Evolutionary conservation across 73 alveolate genomes (phyloP), one percentile per base, ranked within the genome.

Genomic region (Tetrahymena malaccensis): DNA sequence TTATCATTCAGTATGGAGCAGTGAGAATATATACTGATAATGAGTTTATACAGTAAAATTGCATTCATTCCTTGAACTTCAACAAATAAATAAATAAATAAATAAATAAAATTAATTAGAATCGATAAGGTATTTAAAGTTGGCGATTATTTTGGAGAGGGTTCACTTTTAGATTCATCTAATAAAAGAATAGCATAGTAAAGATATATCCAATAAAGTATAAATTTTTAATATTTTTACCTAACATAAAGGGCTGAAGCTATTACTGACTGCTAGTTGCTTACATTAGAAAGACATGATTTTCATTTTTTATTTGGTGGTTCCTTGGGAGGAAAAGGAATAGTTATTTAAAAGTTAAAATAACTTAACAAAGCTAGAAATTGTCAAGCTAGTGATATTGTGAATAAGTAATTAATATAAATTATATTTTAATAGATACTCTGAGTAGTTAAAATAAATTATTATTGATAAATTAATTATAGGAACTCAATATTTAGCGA

Each of bases 81-180:
- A 27, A n/a, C n/a, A n/a, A n/a, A n/a, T n/a, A n/a, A n/a, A n/a
- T n/a, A n/a, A n/a, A n/a, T n/a, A 70, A n/a, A 70, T 70, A 70
- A 22, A 25, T 10, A 10, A 22, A 56, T 35, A 56, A 2, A 15
- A 9, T 70, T 27, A 9, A 35, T 21, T 17, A 56, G 57, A 38
- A 85, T 94, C 84, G 95, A 70, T 3, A 94, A 85, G 43, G 43
- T 85, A 27, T 38, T 84, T 27, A 84, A 94, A 70, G 70, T 70
- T 94, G 96, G 96, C 27, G 96, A 94, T 85, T 94, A 94, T 84
- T 94, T 94, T 94, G 96, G 96, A 35, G 96, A 94, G 34, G 94
- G 95, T 16, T 83, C 94, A 31, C 93, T 94, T 43, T 40, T 94
- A n/a, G 83, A 94, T 27, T 17, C 55, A 84, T 43, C 57, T 38